Base-by-base conservation (phyloP, 106 monocot genomes). In the Gastrodia elata region DNA sequence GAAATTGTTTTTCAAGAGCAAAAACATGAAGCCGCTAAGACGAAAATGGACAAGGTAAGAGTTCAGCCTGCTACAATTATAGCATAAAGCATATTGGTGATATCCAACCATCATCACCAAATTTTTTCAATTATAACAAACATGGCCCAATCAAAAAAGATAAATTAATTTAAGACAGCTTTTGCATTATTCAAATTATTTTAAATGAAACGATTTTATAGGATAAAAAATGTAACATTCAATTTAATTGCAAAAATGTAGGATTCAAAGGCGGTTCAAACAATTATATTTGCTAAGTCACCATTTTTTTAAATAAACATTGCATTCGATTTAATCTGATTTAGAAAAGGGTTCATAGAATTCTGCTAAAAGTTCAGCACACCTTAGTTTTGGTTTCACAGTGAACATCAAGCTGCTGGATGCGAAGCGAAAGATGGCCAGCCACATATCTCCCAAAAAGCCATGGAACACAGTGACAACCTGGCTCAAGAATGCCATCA, bases 331-430 rank as follows among this genome's bases (percentile, higher is more conserved):
- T 0, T 55, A 22, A 22, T 25, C 0, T 20, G 22, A 20, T 55
- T 20, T 6, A 22, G 22, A 55, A 55, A 55, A 55, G 15, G 55
- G 22, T 55, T n/a, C 14, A 16, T 0, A 55, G 22, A 55, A 22
- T 55, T 20, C 55, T 55, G 20, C 0, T 4, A 14, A n/a, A n/a
- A 55, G 22, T 18, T 15, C 6, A 57, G 68, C 56, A 25, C 1
- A 90, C 93, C 86, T 88, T 91, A 6, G 86, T 88, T 78, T 94
- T 94, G 73, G 94, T 94, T 77, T 94, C 94, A 77, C 91, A 94
- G 37, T 80, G 83, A 38, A 91, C 86, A 84, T 94, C 94, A 35
- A 94, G 85, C 68, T 94, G 94, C 56, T 88, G 91, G 25, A 94
- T 67, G 44, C 91, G 86, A 35, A 91, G 57, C 34, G 94, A 88